phyloP scores from a whole-genome alignment of 208 protist species.

The Acanthamoeba quina region DNA sequence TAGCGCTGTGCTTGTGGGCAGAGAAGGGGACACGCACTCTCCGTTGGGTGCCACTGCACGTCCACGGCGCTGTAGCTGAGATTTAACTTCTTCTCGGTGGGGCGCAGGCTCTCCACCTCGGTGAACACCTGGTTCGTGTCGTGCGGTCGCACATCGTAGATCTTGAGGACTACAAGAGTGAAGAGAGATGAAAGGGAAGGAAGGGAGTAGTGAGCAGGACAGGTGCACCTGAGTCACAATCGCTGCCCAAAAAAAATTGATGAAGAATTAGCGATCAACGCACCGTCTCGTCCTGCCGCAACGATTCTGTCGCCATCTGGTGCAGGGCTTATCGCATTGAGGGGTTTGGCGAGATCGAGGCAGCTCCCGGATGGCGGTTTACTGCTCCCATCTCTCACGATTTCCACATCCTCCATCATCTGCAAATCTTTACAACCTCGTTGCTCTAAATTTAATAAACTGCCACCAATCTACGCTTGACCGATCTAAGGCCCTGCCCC shows the following conservation, averaged over 20 bases:
- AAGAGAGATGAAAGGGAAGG: not conserved
- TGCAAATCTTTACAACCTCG: not conserved
- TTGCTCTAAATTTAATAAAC: not conserved
- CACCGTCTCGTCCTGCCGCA: conserved; percentile 86
- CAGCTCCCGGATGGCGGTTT: conserved; percentile 25
- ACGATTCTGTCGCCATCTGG: conserved; percentile 80
- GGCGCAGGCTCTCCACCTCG: conserved; percentile 39
- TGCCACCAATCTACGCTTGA: not conserved
- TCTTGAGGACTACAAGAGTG: conserved; percentile 76
- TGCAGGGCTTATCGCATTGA: conserved; percentile 84
- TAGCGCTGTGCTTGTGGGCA: not conserved
- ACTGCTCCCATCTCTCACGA: not conserved
- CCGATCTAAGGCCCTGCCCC: too few species aligned
- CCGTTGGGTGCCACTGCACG: conserved; percentile 80
- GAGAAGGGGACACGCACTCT: conserved; percentile 38
- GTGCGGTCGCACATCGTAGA: conserved; percentile 63
- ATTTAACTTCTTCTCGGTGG: conserved; percentile 71
- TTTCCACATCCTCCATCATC: conserved; percentile 20
- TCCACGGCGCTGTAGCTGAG: conserved; percentile 81
- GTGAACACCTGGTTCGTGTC: conserved; percentile 67
- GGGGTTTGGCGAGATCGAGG: conserved; percentile 78
- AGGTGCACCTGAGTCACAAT: not conserved
- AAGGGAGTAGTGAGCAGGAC: not conserved
- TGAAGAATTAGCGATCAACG: not conserved
- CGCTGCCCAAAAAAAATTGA: not conserved